These are phyloP conservation scores for Rhodomyrtus psidioides DNA, from an alignment of 441 rosid species.

Conservation along the genomic window DNA sequence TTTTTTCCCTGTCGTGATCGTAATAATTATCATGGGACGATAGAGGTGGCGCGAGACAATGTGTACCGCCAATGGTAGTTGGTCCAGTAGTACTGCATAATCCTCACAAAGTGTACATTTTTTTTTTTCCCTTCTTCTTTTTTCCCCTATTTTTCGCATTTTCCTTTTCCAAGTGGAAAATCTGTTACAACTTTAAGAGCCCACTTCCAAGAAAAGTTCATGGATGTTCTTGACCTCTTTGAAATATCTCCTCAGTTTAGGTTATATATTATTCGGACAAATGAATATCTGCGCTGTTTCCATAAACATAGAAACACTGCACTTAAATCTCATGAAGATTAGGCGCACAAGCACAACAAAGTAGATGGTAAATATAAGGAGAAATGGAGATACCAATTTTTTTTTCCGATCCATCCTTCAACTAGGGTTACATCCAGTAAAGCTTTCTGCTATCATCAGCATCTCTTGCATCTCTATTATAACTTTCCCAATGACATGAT, in stretches of 20 bases:
- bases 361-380: rapidly evolving
- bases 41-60: not conserved
- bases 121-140: not conserved
- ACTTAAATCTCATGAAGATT: not conserved
- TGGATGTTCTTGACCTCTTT: not conserved
- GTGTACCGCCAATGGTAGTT: not conserved
- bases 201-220: not conserved
- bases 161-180: not conserved
- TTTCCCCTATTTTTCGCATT: not conserved
- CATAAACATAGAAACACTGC: not conserved
- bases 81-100: not conserved
- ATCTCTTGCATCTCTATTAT: too few species aligned
- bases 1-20: not conserved
- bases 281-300: not conserved
- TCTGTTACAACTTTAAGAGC: not conserved
- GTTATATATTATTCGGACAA: not conserved
- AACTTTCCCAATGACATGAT: too few species aligned
- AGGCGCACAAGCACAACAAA: too few species aligned
- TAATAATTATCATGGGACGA: not conserved
- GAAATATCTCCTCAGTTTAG: not conserved
- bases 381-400: too few species aligned
- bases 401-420: too few species aligned
- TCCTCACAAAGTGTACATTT: not conserved
- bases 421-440: too few species aligned
- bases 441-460: too few species aligned